These are phyloP conservation scores for Xerocomus spinulosus DNA, from an alignment of 768 basidiomycete species.

Conservation along the genomic window DNA sequence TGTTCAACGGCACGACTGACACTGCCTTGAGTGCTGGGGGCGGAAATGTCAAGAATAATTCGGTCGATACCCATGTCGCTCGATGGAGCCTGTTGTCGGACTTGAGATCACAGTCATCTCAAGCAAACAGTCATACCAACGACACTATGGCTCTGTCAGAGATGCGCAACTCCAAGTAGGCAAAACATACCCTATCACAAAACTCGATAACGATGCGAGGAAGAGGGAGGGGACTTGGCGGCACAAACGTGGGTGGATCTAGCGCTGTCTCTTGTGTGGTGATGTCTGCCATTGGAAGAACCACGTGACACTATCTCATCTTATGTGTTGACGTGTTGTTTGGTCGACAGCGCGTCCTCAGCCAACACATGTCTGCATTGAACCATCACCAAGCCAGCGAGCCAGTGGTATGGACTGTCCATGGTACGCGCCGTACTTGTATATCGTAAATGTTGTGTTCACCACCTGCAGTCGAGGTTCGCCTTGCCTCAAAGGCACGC, in stretches of 20 bases:
- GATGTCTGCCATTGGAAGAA: slow-evolving; percentile 24
- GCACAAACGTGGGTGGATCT: slow-evolving; percentile 52
- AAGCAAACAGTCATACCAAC: slow-evolving; percentile 53
- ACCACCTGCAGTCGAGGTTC: slow-evolving; percentile 67
- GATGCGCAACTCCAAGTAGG: not conserved
- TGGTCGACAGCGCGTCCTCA: slow-evolving; percentile 25
- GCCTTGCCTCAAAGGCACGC: slow-evolving; percentile 62
- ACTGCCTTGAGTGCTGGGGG: slow-evolving; percentile 66
- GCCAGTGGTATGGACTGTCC: slow-evolving; percentile 56
- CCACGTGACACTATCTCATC: slow-evolving; percentile 33
- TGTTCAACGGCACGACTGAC: slow-evolving; percentile 66
- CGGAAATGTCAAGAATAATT: slow-evolving; percentile 87
- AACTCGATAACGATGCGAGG: slow-evolving; percentile 84
- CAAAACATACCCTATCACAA: slow-evolving; percentile 72
- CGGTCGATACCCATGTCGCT: slow-evolving; percentile 92
- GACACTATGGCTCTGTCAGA: slow-evolving; percentile 48
- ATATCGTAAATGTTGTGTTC: not conserved
- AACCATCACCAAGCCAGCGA: slow-evolving; percentile 3
- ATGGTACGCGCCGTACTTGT: slow-evolving; percentile 41
- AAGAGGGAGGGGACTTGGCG: slow-evolving; percentile 42
- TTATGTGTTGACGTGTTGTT: slow-evolving; percentile 52
- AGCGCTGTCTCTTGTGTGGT: slow-evolving; percentile 22
- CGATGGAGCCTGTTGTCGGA: slow-evolving; percentile 68
- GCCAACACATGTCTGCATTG: not conserved
- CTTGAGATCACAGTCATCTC: not conserved